phyloP scores from a whole-genome alignment of 352 stramenopile species.

The Hyaloperonospora arabidopsidis region DNA sequence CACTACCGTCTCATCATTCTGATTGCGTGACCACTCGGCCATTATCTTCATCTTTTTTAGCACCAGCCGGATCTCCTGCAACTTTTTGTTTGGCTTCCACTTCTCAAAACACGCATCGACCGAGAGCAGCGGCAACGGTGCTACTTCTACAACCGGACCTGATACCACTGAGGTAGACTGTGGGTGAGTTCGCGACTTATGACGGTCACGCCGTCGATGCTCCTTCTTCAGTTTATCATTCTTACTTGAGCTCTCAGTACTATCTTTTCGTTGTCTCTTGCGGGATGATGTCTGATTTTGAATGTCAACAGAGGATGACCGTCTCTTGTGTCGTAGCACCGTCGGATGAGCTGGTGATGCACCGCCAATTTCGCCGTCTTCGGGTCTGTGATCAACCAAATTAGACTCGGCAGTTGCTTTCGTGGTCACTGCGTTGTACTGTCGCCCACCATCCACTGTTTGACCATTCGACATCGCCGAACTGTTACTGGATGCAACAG shows the following conservation, averaged over 20 bases:
- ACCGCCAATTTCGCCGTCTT: slow-evolving; percentile 48
- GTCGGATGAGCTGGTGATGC: slow-evolving; percentile 23
- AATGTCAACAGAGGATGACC: slow-evolving; percentile 30
- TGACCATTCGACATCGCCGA: slow-evolving; percentile 18
- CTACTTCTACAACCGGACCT: slow-evolving; percentile 14
- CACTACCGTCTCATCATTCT: slow-evolving; percentile 76
- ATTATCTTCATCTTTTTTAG: slow-evolving; percentile 87
- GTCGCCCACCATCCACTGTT: slow-evolving; percentile 17
- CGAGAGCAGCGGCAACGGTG: slow-evolving; percentile 29
- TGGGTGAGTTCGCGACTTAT: slow-evolving; percentile 11
- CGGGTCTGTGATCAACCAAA: slow-evolving; percentile 28
- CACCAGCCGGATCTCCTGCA: slow-evolving; percentile 69
- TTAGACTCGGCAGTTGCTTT: slow-evolving; percentile 17
- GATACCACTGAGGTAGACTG: slow-evolving; percentile 5
- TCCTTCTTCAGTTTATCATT: slow-evolving; percentile 33
- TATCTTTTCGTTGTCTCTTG: slow-evolving; percentile 33
- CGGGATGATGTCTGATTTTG: slow-evolving; percentile 17
- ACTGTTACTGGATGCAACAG: slow-evolving; percentile 16
- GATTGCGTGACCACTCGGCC: slow-evolving; percentile 67
- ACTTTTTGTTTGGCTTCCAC: slow-evolving; percentile 66
- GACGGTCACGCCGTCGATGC: slow-evolving; percentile 8
- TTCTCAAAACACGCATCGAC: slow-evolving; percentile 57
- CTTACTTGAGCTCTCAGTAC: slow-evolving; percentile 28
- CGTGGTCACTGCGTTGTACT: slow-evolving; percentile 30
- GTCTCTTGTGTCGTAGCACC: slow-evolving; percentile 30